These are phyloP conservation scores for Diospyros lotus DNA, from an alignment of 148 eudicot species.

Conservation along the genomic window DNA sequence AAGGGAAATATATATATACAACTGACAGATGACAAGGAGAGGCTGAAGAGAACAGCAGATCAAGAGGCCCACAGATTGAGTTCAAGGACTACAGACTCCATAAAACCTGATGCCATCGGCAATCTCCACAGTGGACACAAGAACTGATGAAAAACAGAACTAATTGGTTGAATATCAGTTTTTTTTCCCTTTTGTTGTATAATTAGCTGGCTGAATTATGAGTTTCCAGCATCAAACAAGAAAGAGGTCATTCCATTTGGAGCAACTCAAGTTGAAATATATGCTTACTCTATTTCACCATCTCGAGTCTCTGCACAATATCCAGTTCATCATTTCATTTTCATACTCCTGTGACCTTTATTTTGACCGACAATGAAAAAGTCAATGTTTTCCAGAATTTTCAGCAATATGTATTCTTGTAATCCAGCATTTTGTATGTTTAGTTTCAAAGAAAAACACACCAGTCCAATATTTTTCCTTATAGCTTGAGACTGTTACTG, in stretches of 20 bases:
- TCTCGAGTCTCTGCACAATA: not conserved
- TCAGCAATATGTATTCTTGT: too few relatives aligned
- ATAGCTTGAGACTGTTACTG: not conserved
- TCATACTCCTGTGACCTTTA: not conserved
- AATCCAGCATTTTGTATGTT: too few relatives aligned
- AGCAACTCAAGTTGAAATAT: not conserved
- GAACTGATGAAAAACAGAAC: too few relatives aligned
- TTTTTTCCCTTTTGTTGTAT: too few relatives aligned
- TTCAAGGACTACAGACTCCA: too few relatives aligned
- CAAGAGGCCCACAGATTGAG: too few relatives aligned
- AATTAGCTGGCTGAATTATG: too few relatives aligned
- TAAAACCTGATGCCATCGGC: too few relatives aligned
- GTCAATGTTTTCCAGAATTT: not conserved
- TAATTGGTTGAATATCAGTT: too few relatives aligned
- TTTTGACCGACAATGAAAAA: not conserved
- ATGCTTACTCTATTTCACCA: not conserved
- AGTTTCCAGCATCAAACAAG: not conserved
- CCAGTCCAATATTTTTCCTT: not conserved
- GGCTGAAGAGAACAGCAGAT: too few relatives aligned
- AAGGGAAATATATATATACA: not conserved
- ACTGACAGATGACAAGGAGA: not conserved
- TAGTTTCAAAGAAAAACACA: not conserved
- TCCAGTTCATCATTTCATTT: not conserved
- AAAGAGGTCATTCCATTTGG: not conserved
- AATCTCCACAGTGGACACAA: too few relatives aligned